A percentile compares a stretch with the other conserved stretches of the same genome.
Conservation (phyloP, 2,329 filamentous ascomycete genomes). For the Nemania bipapillata region DNA sequence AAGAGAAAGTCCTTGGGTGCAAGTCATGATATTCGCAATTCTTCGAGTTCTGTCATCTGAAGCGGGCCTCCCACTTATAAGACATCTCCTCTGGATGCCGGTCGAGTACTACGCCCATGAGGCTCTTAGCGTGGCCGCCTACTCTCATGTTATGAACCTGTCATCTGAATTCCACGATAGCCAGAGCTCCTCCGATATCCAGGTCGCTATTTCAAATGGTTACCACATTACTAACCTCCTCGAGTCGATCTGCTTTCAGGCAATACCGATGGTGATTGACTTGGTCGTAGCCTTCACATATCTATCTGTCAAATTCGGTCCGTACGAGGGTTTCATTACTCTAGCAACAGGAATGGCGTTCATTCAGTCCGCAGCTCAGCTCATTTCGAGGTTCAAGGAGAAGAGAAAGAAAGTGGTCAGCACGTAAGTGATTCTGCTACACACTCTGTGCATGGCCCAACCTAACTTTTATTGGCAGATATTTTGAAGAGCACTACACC, state of each 20-base stretch:
- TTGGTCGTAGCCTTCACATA: conserved; percentile 69
- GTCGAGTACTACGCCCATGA: conserved; percentile 68
- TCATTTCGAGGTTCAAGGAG: conserved; percentile 62
- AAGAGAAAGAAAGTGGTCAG: conserved; percentile 63
- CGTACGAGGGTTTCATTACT: conserved; percentile 72
- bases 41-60: conserved; percentile 66
- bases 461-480: conserved; percentile 40
- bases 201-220: conserved; percentile 66
- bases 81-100: conserved; percentile 67
- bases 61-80: conserved; percentile 64
- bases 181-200: conserved; percentile 68
- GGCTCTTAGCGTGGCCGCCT: conserved; percentile 65
- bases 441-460: background rate
- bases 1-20: conserved; percentile 62
- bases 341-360: conserved; percentile 68
- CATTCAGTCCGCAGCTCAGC: conserved; percentile 63
- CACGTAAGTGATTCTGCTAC: conserved; percentile 50
- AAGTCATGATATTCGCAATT: conserved; percentile 63
- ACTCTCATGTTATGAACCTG: conserved; percentile 69
- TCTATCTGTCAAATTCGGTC: conserved; percentile 67
- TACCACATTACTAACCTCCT: conserved; percentile 65
- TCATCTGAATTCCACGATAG: conserved; percentile 71
- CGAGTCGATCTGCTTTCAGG: conserved; percentile 68
- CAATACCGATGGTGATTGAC: conserved; percentile 70
- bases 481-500: conserved; percentile 66